phyloP scores from a whole-genome alignment of 169 alveolate genomes.

The Pseudocohnilembus persalinus region DNA sequence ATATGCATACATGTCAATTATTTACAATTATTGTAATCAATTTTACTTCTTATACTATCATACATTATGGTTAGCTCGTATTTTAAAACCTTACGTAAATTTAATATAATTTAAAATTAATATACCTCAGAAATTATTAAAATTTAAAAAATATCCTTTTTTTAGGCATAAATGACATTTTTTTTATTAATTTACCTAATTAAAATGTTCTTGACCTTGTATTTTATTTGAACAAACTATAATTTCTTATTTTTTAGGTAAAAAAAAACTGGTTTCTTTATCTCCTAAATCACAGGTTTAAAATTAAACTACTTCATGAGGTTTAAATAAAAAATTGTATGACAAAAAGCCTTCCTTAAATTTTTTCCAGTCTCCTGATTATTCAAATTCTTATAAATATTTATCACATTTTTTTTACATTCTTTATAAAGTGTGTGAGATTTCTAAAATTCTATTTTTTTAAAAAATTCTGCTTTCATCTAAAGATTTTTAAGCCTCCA shows the following conservation, averaged over 20 bases:
- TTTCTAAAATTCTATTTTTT: neutral
- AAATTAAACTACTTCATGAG: conserved; percentile 12
- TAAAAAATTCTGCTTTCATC: neutral
- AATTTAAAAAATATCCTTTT: conserved; percentile 1
- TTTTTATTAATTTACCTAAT: neutral
- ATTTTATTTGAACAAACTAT: neutral
- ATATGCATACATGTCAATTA: conserved; percentile 8
- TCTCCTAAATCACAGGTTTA: conserved; percentile 7
- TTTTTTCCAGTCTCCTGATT: conserved; percentile 12
- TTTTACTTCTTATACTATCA: conserved; percentile 9
- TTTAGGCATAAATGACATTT: neutral
- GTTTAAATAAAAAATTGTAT: conserved; percentile 7
- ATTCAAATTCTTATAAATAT: neutral
- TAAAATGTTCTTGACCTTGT: neutral
- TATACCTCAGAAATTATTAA: conserved; percentile 4
- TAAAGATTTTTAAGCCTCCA: neutral
- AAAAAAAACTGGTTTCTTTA: neutral
- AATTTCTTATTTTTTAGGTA: conserved; percentile 18
- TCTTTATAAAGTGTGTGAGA: neutral
- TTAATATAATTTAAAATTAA: too few species aligned
- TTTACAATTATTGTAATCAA: neutral
- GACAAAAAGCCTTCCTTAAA: conserved; percentile 21
- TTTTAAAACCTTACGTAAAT: neutral
- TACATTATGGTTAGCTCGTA: neutral
- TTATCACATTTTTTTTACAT: too few species aligned